These are phyloP conservation scores for Penicillium sp. DNA, from an alignment of 2,329 filamentous ascomycete genomes.

Conservation along the genomic window DNA sequence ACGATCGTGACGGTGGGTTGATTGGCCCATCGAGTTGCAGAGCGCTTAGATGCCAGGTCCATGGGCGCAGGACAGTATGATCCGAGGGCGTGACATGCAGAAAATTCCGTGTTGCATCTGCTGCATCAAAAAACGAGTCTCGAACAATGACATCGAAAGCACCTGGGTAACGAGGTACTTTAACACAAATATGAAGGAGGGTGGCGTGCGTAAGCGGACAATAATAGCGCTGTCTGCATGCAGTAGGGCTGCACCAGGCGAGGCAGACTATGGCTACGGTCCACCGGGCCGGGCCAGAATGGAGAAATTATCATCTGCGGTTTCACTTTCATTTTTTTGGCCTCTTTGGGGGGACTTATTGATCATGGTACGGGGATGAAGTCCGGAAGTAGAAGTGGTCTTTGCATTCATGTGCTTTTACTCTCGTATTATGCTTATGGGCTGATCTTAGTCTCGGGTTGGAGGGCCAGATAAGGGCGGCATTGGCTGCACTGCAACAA, in stretches of 20 bases:
- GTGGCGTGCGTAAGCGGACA: background rate
- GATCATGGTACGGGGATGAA: background rate
- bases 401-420: background rate
- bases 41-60: conserved; percentile 7
- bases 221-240: conserved; percentile 5
- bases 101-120: background rate
- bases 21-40: conserved; percentile 10
- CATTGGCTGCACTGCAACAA: conserved; percentile 5
- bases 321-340: conserved; percentile 16
- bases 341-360: background rate
- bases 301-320: conserved; percentile 15
- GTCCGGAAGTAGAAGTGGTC: background rate
- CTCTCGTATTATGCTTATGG: background rate
- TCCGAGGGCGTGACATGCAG: background rate
- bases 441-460: background rate
- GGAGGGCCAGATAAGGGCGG: background rate
- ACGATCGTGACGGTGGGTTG: background rate
- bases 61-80: background rate
- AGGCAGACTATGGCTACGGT: conserved; percentile 8
- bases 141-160: background rate
- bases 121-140: background rate
- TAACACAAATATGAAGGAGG: background rate
- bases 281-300: conserved; percentile 19
- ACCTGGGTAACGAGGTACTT: background rate
- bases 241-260: conserved; percentile 8